Evolutionary conservation across 1,284 basidiomycete genomes (phyloP).

Genomic region (Ganoderma boninense): DNA sequence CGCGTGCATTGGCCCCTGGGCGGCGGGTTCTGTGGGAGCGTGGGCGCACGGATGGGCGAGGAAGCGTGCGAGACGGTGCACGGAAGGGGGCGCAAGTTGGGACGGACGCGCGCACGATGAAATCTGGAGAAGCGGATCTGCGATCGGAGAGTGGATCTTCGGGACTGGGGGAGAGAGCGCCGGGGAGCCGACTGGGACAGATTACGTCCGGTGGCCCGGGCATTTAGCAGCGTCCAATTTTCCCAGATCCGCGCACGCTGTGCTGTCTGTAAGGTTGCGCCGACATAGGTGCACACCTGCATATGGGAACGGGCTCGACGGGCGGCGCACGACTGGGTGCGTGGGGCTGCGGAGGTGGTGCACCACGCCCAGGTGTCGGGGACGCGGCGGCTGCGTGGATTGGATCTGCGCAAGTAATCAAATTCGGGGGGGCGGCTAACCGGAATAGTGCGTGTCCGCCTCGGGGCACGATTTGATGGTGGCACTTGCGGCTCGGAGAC

Average conservation of each 20-base stretch:
- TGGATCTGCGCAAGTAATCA: conserved; percentile 32
- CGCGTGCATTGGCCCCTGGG: conserved; percentile 3
- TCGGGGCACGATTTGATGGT: conserved; percentile 16
- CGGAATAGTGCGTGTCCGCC: conserved; percentile 20
- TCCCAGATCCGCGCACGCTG: conserved; percentile 28
- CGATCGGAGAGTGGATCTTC: conserved; percentile 35
- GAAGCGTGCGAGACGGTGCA: background rate
- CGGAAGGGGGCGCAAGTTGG: background rate
- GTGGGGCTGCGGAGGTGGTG: conserved; percentile 1
- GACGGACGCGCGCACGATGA: conserved; percentile 25
- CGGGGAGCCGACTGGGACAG: conserved; percentile 21
- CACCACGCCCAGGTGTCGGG: conserved; percentile 10
- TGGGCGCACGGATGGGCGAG: background rate
- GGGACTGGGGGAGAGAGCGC: conserved; percentile 22
- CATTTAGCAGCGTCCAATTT: conserved; percentile 18
- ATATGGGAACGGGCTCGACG: background rate
- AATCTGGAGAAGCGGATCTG: conserved; percentile 37
- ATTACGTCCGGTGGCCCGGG: conserved; percentile 23
- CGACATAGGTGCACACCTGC: background rate
- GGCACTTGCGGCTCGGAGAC: conserved; percentile 19
- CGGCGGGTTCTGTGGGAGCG: background rate
- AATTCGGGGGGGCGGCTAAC: conserved; percentile 31
- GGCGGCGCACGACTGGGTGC: conserved; percentile 1
- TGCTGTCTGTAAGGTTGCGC: conserved; percentile 13
- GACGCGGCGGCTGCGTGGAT: conserved; percentile 20